phyloP scores from a whole-genome alignment of 140 eudicot genomes.

The Stevia rebaudiana region DNA sequence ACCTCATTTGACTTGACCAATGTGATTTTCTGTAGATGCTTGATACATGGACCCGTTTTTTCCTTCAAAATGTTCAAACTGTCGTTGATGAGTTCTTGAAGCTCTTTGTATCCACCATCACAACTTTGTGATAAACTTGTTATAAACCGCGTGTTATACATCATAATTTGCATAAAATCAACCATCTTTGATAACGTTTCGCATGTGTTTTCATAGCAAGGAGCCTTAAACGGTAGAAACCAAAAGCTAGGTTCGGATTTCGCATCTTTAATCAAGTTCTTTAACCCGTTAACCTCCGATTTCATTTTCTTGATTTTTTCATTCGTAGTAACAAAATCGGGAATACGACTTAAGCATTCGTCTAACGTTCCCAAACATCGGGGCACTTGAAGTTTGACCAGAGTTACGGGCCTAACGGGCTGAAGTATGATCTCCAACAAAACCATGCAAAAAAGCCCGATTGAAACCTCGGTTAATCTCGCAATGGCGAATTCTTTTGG shows the following conservation, averaged over 20 bases:
- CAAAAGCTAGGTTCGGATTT: slow-evolving; percentile 63
- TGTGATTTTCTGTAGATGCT: slow-evolving; percentile 31
- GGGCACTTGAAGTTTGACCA: slow-evolving; percentile 45
- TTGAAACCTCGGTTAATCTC: slow-evolving; percentile 64
- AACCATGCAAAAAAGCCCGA: slow-evolving; percentile 62
- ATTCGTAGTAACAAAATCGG: slow-evolving; percentile 13
- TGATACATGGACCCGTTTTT: slow-evolving; percentile 28
- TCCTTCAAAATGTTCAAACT: slow-evolving; percentile 36
- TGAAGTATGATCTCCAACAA: slow-evolving; percentile 52
- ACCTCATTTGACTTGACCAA: slow-evolving; percentile 21
- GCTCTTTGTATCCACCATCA: slow-evolving; percentile 28
- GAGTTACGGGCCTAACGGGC: slow-evolving; percentile 55
- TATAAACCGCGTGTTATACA: slow-evolving; percentile 30
- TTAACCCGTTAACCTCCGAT: slow-evolving; percentile 27
- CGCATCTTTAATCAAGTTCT: slow-evolving; percentile 34
- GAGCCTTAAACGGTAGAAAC: slow-evolving; percentile 46
- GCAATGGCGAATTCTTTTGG: slow-evolving; percentile 67
- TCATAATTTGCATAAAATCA: slow-evolving; percentile 41
- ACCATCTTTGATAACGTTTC: slow-evolving; percentile 42
- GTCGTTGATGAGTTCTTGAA: slow-evolving; percentile 37
- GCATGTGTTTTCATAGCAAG: slow-evolving; percentile 37
- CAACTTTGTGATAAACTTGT: slow-evolving; percentile 14
- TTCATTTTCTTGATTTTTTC: slow-evolving; percentile 27
- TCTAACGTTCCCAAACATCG: slow-evolving; percentile 36
- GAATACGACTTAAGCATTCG: slow-evolving; percentile 39